Base-by-base conservation (phyloP, 2,329 filamentous ascomycete species). In the Diaporthe humulicola region DNA sequence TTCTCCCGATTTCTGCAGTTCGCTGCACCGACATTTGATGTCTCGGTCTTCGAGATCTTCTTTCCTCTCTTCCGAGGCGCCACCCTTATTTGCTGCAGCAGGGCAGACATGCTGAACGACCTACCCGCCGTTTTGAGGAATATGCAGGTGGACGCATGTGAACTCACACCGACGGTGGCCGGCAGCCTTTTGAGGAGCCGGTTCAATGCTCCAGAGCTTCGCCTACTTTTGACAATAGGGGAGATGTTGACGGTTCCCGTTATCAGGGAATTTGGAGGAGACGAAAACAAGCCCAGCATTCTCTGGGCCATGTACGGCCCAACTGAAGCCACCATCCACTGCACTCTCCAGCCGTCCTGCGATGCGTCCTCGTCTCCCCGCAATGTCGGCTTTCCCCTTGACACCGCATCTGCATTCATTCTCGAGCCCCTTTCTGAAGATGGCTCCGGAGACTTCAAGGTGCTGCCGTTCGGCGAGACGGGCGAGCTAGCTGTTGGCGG, bases 281-380 rank as follows among this genome's bases (percentile, higher is more conserved):
- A 86, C 14, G 80, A 82, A 0, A 80, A 80, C 0, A 84, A 83
- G 10, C 81, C 86, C 2, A 92, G 93, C 78, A 92, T 98, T 57
- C 87, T 98, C 0, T 96, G 95, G 89, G 96, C 93, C 45, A 98
- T 98, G 95, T 98, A 98, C 81, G 96, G 96, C 0, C 96, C 96
- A 1, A 98, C 96, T 0, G 96, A 98, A 84, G 95, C 95, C 10
- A 92, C 95, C 0, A 98, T 98, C 74, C 96, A 98, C 81, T 98
- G 90, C 81, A 97, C 95, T 0, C 83, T 97, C 6, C 92, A 95
- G 77, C 86, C 92, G 0, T 85, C 87, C 0, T 92, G 97, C 78
- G 81, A 84, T 8, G 85, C 87, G 6, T 82, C 83, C 28, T 90
- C 89, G 10, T 87, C 90, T 3, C 90, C 92, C 7, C 89, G 90